Percentiles rank a stretch among this genome's conserved stretches.
Conservation (phyloP, 148 eudicot species). For the Drosera capensis region DNA sequence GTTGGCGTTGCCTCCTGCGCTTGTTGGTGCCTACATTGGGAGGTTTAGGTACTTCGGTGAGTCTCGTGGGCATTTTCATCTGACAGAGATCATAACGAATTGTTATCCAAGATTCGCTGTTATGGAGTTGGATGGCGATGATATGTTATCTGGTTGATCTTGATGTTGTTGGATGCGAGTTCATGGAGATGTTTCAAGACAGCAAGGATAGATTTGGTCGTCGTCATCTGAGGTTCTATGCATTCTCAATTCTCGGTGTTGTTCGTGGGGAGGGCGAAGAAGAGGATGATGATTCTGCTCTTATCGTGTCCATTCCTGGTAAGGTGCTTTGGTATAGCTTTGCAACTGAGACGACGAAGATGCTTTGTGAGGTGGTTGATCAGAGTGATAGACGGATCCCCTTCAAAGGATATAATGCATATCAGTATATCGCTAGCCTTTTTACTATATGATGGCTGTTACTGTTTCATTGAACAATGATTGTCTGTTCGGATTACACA, state of each 20-base stretch:
- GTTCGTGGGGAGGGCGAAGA: constrained; percentile 6
- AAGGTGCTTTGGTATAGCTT: constrained; percentile 25
- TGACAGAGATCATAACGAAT: constrained; percentile 18
- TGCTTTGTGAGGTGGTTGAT: constrained; percentile 21
- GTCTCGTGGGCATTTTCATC: constrained; percentile 34
- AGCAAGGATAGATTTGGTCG: constrained; percentile 20
- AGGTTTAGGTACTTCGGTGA: constrained; percentile 35
- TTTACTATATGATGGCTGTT: too few species aligned
- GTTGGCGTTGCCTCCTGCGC: constrained; percentile 10
- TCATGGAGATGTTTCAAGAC: constrained; percentile 29
- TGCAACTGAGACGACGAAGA: constrained; percentile 9
- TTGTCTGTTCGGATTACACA: too few species aligned
- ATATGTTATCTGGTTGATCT: constrained; percentile 20
- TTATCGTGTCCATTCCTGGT: constrained; percentile 28
- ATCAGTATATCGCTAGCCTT: constrained; percentile 26
- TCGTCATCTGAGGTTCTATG: constrained; percentile 17
- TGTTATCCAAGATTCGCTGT: constrained; percentile 21
- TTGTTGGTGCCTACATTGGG: constrained; percentile 13
- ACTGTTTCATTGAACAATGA: too few species aligned
- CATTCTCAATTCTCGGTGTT: constrained; percentile 25
- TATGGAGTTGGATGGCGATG: constrained; percentile 18
- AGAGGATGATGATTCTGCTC: constrained; percentile 8
- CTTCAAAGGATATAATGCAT: constrained; percentile 24
- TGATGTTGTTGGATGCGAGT: constrained; percentile 22
- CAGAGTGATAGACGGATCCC: constrained; percentile 30